Conservation (phyloP, 2,329 filamentous ascomycete genomes). For the Teratosphaeria nubilosa region DNA sequence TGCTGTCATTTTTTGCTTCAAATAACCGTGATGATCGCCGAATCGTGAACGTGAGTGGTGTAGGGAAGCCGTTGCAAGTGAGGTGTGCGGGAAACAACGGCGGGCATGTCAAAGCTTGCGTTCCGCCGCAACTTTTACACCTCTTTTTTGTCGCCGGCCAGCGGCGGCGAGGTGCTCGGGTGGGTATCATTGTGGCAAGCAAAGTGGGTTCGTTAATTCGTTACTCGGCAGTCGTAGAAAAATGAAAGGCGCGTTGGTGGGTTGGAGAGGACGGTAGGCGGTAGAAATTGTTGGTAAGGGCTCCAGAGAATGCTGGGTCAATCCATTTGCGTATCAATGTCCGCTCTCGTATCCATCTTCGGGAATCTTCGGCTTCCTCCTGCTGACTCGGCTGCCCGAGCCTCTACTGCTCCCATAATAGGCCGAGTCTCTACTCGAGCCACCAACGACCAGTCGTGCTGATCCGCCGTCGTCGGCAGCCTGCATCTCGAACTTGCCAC, state of each 20-base stretch:
- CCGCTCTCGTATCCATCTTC: slow-evolving; percentile 1
- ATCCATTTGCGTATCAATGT: not conserved
- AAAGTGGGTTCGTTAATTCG: not conserved
- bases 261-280: not conserved
- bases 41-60: too few species aligned
- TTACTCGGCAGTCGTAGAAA: not conserved
- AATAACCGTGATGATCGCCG: too few species aligned
- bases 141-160: not conserved
- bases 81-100: too few species aligned
- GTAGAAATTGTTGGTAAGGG: too few species aligned
- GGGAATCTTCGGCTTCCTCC: not conserved
- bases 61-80: too few species aligned
- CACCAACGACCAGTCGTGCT: not conserved
- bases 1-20: too few species aligned
- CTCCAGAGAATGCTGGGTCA: too few species aligned
- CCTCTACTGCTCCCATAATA: slow-evolving; percentile 3
- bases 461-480: slow-evolving; percentile 16
- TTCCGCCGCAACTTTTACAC: too few species aligned
- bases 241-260: not conserved
- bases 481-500: slow-evolving; percentile 16
- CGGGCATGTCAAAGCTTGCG: too few species aligned
- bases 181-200: not conserved
- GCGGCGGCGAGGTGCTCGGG: not conserved
- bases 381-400: not conserved
- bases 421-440: not conserved